These are phyloP conservation scores for Xylariaceae sp. DNA, from an alignment of 2,329 filamentous ascomycete species.

Conservation along the genomic window DNA sequence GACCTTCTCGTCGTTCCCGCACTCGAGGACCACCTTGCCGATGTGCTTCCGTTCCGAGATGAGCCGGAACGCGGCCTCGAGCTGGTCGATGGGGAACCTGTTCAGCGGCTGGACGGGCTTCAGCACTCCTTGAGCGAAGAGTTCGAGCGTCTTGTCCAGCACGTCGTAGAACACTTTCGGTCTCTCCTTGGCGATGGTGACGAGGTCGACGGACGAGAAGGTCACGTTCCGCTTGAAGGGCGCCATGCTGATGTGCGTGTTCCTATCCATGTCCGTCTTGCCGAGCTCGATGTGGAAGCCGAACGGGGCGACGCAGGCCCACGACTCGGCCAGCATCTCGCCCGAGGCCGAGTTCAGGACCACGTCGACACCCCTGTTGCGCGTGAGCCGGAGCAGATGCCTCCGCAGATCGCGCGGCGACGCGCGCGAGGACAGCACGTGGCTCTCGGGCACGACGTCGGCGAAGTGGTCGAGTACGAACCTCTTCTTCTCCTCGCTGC, in stretches of 20 bases:
- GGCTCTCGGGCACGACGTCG: slow-evolving; percentile 26
- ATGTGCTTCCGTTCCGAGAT: not conserved
- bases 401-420: slow-evolving; percentile 20
- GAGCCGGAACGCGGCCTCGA: not conserved
- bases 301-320: slow-evolving; percentile 29
- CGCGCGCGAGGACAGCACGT: slow-evolving; percentile 26
- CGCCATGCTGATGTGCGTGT: slow-evolving; percentile 32
- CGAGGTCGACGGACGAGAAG: slow-evolving; percentile 15
- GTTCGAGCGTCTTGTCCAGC: not conserved
- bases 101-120: not conserved
- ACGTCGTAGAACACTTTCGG: not conserved
- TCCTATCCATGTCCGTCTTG: slow-evolving; percentile 28
- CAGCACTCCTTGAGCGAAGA: not conserved
- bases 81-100: not conserved
- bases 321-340: slow-evolving; percentile 25
- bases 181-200: not conserved
- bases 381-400: slow-evolving; percentile 20
- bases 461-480: slow-evolving; percentile 24
- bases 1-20: slow-evolving; percentile 4
- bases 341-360: slow-evolving; percentile 20
- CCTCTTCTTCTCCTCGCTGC: slow-evolving; percentile 24
- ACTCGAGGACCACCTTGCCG: not conserved
- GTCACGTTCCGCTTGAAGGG: slow-evolving; percentile 26
- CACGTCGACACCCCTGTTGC: slow-evolving; percentile 21
- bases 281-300: slow-evolving; percentile 32